Percentiles rank a stretch among this genome's conserved stretches.
phyloP scores from a whole-genome alignment of 2,329 filamentous ascomycete species.

The Chaetomiaceae sp. region DNA sequence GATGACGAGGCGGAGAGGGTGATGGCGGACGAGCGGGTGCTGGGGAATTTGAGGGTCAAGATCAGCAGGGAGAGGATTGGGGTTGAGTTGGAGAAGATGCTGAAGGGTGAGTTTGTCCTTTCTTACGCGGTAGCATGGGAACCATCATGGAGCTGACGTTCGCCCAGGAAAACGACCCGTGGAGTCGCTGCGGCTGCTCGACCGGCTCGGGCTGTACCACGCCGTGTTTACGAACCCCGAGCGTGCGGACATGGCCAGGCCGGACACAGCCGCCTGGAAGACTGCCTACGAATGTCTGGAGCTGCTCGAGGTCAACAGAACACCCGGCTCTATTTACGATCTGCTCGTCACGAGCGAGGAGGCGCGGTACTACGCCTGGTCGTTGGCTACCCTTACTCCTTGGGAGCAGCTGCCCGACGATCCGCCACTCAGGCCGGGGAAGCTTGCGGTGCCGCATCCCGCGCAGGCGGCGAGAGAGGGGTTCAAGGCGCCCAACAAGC shows the following conservation, averaged over 20 bases:
- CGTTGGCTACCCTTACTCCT: conserved; percentile 66
- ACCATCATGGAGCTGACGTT: too few species aligned
- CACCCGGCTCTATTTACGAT: conserved; percentile 43
- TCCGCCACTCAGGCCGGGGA: conserved; percentile 36
- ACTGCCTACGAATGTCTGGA: conserved; percentile 59
- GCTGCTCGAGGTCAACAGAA: conserved; percentile 39
- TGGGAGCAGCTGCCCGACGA: conserved; percentile 53
- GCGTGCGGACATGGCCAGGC: conserved; percentile 43
- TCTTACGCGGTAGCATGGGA: too few species aligned
- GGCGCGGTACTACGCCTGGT: conserved; percentile 68
- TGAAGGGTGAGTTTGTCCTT: conserved; percentile 51
- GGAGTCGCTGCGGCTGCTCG: conserved; percentile 57
- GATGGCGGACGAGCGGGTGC: conserved; percentile 76
- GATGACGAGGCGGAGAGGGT: conserved; percentile 60
- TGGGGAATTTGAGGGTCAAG: conserved; percentile 72
- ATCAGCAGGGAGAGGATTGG: conserved; percentile 90
- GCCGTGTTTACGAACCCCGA: conserved; percentile 68
- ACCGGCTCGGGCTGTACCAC: conserved; percentile 61
- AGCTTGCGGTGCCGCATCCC: conserved; percentile 51
- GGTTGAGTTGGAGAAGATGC: conserved; percentile 84
- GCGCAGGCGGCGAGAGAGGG: conserved; percentile 66
- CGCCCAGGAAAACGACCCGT: conserved; percentile 51
- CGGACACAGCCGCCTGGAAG: conserved; percentile 55
- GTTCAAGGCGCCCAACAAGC: conserved; percentile 71
- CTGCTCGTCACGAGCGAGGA: conserved; percentile 57